A percentile compares a stretch with the other conserved stretches of the same genome.
Conservation (phyloP, 768 basidiomycete genomes). For the Vararia minispora region DNA sequence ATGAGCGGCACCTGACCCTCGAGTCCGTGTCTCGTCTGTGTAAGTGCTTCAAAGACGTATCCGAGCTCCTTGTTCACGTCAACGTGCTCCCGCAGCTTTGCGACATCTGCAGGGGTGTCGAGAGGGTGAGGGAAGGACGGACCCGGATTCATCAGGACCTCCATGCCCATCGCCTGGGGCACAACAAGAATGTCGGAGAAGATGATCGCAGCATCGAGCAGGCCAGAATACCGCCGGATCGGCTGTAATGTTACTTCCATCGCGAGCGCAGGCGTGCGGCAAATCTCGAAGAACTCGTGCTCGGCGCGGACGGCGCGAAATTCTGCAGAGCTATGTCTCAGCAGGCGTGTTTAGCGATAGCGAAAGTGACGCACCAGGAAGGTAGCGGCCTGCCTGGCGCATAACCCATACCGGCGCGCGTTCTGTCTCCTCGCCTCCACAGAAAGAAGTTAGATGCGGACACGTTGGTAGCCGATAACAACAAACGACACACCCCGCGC, state of each 20-base stretch:
- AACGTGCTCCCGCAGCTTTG: conserved; percentile 47
- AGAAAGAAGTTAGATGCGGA: neutral
- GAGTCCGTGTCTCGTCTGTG: conserved; percentile 66
- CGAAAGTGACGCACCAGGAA: conserved; percentile 54
- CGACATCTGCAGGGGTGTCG: conserved; percentile 60
- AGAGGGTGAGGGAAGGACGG: conserved; percentile 87
- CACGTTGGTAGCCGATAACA: neutral
- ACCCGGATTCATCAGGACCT: conserved; percentile 86
- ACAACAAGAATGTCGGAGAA: conserved; percentile 98
- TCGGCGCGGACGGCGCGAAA: conserved; percentile 77
- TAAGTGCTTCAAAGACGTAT: conserved; percentile 92
- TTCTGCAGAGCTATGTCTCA: conserved; percentile 37
- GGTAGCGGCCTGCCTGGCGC: conserved; percentile 93
- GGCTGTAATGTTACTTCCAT: conserved; percentile 89
- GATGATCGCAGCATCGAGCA: conserved; percentile 94
- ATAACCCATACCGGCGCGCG: conserved; percentile 98
- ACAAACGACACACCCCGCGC: conserved; percentile 49
- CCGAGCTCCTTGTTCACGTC: conserved; percentile 77
- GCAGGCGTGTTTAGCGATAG: conserved; percentile 3
- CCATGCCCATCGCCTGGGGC: conserved; percentile 96
- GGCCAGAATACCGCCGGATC: conserved; percentile 74
- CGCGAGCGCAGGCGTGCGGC: conserved; percentile 84
- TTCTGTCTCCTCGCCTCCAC: conserved; percentile 69
- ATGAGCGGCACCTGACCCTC: conserved; percentile 90
- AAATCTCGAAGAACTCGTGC: conserved; percentile 93